A percentile compares a stretch with the other conserved stretches of the same genome.
Evolutionary conservation across 257 asterid genomes (phyloP).

Genomic region (Ehretia macrophylla): DNA sequence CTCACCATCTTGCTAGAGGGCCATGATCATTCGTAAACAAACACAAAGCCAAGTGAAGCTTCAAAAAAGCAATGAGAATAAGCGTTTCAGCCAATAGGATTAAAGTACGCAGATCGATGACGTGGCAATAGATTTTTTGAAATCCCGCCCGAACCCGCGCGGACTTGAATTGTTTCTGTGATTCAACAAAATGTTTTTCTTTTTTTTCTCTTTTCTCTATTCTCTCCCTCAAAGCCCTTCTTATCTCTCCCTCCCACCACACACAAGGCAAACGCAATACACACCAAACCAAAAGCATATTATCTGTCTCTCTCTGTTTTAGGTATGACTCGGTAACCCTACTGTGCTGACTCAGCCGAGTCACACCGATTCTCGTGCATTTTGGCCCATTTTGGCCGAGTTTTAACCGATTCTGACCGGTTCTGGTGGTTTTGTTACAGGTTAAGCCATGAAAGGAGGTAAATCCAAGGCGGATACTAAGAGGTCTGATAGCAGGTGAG

Average conservation of each 20-base stretch:
- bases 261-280: constrained; percentile 16
- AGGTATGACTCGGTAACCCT: constrained; percentile 28
- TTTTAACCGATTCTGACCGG: constrained; percentile 36
- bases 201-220: constrained; percentile 33
- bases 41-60: constrained; percentile 48
- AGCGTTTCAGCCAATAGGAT: constrained; percentile 14
- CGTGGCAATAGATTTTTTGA: constrained; percentile 43
- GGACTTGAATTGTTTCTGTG: constrained; percentile 73
- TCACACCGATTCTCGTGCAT: constrained; percentile 18
- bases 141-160: constrained; percentile 93
- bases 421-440: constrained; percentile 27
- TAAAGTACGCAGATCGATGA: constrained; percentile 47
- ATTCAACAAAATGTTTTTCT: constrained; percentile 20
- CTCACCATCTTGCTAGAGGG: constrained; percentile 27
- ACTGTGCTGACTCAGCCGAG: constrained; percentile 17
- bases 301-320: constrained; percentile 17
- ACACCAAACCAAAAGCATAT: constrained; percentile 31
- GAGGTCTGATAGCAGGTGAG: constrained; percentile 66
- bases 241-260: constrained; percentile 42
- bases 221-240: constrained; percentile 48
- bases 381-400: too few species aligned
- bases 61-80: constrained; percentile 1
- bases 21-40: constrained; percentile 31
- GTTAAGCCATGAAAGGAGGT: constrained; percentile 61
- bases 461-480: constrained; percentile 52